Conservation (phyloP, 257 asterid species). For the Lycium barbarum region DNA sequence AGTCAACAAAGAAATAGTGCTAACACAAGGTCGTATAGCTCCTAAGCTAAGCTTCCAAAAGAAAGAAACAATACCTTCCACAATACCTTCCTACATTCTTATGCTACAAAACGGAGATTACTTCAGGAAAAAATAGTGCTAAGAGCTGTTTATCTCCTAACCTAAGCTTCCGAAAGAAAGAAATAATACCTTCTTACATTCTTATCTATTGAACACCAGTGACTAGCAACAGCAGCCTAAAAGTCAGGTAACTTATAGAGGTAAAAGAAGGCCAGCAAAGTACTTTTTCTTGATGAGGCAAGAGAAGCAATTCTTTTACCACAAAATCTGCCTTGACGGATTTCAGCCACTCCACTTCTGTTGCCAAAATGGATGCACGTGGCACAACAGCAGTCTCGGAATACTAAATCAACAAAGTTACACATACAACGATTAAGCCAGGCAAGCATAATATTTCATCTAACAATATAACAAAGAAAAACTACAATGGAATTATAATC, state of each 20-base stretch:
- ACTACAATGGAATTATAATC: neutral
- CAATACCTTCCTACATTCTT: neutral
- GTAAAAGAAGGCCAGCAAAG: neutral
- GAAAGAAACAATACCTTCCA: neutral
- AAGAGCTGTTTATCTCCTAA: neutral
- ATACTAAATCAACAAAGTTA: constrained; percentile 58
- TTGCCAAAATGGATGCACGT: constrained; percentile 80
- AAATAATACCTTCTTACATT: neutral
- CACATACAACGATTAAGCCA: constrained; percentile 25
- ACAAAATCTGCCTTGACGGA: constrained; percentile 91
- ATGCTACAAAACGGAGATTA: neutral
- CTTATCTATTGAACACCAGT: constrained; percentile 11
- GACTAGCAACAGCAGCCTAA: neutral
- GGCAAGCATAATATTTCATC: constrained; percentile 6
- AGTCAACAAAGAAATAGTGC: neutral
- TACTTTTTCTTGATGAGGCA: neutral
- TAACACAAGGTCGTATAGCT: neutral
- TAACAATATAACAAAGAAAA: neutral
- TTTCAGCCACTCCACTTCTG: constrained; percentile 95
- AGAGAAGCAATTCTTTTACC: constrained; percentile 51
- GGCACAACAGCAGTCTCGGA: constrained; percentile 97
- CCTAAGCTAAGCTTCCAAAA: neutral
- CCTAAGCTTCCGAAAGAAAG: neutral
- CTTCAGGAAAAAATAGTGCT: neutral
- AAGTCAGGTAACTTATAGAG: neutral